Conservation (phyloP, 352 stramenopile genomes). For the Achlya hypogyna region DNA sequence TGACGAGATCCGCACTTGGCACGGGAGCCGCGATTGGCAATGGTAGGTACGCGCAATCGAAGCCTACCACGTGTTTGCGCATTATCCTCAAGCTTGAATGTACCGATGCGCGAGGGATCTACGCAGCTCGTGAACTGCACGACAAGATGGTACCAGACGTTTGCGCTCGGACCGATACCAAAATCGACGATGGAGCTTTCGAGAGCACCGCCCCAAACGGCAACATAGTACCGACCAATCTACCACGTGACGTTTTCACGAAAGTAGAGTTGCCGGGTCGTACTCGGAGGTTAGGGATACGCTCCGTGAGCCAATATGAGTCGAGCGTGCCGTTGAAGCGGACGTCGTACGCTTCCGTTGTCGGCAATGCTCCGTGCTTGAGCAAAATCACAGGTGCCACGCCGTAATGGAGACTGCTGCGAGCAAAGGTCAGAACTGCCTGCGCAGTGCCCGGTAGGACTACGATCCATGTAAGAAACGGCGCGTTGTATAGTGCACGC, state of each 20-base stretch:
- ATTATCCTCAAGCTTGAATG: background rate
- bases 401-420: background rate
- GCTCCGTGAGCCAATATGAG: slow-evolving; percentile 6
- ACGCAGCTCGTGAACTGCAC: background rate
- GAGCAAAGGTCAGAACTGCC: background rate
- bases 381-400: background rate
- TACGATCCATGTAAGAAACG: background rate
- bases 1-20: background rate
- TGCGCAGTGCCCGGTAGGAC: background rate
- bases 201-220: slow-evolving; percentile 4
- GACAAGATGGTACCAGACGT: slow-evolving; percentile 15
- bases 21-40: background rate
- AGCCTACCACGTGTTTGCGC: background rate
- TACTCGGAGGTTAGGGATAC: slow-evolving; percentile 12
- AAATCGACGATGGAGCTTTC: slow-evolving; percentile 11
- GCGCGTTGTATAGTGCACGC: background rate
- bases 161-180: slow-evolving; percentile 4
- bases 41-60: background rate
- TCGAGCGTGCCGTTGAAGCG: slow-evolving; percentile 16
- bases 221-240: background rate
- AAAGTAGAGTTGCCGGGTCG: background rate
- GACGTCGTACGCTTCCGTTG: background rate
- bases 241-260: background rate
- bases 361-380: slow-evolving; percentile 6
- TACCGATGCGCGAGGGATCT: background rate